Evolutionary conservation across 176 grass and related monocot species (phyloP), one percentile per base, ranked within the genome.

Genomic region (Triticum dicoccoides): DNA sequence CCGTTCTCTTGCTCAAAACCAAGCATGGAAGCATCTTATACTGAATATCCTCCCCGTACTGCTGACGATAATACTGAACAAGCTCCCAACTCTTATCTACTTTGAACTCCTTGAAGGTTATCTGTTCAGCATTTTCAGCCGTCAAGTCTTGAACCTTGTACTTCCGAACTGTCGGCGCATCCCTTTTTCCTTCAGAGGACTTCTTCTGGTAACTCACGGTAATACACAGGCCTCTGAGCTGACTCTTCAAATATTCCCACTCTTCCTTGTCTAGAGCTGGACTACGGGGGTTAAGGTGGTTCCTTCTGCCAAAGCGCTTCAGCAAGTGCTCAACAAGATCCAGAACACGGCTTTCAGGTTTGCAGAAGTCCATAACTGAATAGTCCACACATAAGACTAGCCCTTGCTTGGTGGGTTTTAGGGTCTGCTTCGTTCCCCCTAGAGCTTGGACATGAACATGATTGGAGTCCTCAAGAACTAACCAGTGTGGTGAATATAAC

Each of bases 1-100:
- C 77, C 38, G 65, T n/a, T 56, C 29, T 82, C 52, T 44, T 91
- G 82, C 82, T 85, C 70, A 91, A 85, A 63, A 82, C 24, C 86
- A 91, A 85, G 65, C 86, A 91, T 42, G 86, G 86, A 20, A 91
- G 86, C 86, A 42, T 78, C 63, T 64, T 66, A 45, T 80, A 88
- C 17, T 65, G 7, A n/a, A 91, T 75, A 54, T 11, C 65, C 47
- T 32, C 44, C 8, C 23, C 30, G 71, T 88, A 61, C 45, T 73
- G 25, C n/a, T 85, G 9, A 41, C 0, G 1, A 79, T 65, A 91
- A 27, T 91, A 91, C 6, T 85, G 13, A 1, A 91, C 51, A 59
- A 91, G 86, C 4, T 12, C 27, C 35, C 42, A 32, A 27, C 13
- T 37, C 67, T 82, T 27, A 9, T 71, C 15, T 54, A 18, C 51